Evolutionary conservation across 2,329 filamentous ascomycete genomes (phyloP).

Genomic region (Colletotrichum tropicicola): DNA sequence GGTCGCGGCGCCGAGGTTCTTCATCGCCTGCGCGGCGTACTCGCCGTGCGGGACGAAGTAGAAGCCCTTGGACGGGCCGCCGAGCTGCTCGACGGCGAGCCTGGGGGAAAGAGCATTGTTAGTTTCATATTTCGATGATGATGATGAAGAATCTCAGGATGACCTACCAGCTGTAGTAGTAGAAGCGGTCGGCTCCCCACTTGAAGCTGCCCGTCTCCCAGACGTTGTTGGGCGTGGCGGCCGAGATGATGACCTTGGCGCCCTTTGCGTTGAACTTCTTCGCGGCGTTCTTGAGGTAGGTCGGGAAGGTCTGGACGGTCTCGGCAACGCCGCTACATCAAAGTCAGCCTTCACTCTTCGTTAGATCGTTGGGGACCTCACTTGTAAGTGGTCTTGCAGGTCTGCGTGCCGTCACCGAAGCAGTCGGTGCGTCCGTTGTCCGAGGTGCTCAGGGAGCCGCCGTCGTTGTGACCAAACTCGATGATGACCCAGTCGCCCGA

Average conservation of each 20-base stretch:
- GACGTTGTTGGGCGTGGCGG: slow-evolving; percentile 65
- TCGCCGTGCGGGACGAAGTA: slow-evolving; percentile 69
- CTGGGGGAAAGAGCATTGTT: slow-evolving; percentile 12
- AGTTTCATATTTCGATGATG: not conserved
- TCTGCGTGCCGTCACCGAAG: slow-evolving; percentile 59
- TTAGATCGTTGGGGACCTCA: not conserved
- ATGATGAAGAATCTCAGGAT: not conserved
- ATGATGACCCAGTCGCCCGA: slow-evolving; percentile 73
- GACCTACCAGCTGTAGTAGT: slow-evolving; percentile 59
- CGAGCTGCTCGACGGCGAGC: slow-evolving; percentile 46
- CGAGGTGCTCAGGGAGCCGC: slow-evolving; percentile 59
- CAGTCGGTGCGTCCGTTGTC: slow-evolving; percentile 73
- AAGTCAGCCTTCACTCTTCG: not conserved
- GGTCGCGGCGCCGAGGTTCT: slow-evolving; percentile 55
- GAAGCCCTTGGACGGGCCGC: slow-evolving; percentile 48
- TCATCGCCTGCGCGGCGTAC: slow-evolving; percentile 63
- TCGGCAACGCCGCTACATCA: slow-evolving; percentile 51
- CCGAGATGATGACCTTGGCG: slow-evolving; percentile 67
- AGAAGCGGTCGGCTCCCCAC: slow-evolving; percentile 61
- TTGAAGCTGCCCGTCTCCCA: slow-evolving; percentile 65
- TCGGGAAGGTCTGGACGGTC: slow-evolving; percentile 68
- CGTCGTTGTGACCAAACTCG: slow-evolving; percentile 79
- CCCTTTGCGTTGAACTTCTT: slow-evolving; percentile 63
- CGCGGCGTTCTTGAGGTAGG: slow-evolving; percentile 67
- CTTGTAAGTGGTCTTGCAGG: slow-evolving; percentile 61